Conservation (phyloP, 129 eudicot species). For the Centrapalus pauciflorus region DNA sequence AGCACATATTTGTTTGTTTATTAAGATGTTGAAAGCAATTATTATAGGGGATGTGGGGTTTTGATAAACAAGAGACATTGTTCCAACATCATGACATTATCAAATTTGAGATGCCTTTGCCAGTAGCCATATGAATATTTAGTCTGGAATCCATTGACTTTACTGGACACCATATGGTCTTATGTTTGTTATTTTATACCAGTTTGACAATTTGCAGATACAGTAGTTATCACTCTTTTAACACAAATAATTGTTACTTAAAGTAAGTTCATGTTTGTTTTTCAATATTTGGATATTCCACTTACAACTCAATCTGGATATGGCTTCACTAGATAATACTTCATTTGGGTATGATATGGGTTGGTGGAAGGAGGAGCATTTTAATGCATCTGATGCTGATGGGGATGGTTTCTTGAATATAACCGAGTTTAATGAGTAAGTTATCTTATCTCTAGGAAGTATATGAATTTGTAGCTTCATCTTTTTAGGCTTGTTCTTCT, state of each 20-base stretch:
- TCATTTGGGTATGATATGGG: conserved; percentile 93
- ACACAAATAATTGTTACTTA: background rate
- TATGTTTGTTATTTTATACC: background rate
- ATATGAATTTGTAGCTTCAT: background rate
- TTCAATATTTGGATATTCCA: background rate
- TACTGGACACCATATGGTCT: background rate
- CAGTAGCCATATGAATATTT: background rate
- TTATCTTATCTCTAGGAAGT: conserved; percentile 11
- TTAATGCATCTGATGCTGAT: conserved; percentile 87
- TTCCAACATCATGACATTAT: background rate
- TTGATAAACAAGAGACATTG: background rate
- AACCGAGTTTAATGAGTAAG: conserved; percentile 96
- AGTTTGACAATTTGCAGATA: background rate
- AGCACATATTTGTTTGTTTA: background rate
- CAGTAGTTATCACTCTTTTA: background rate
- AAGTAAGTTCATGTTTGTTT: background rate
- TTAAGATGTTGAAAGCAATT: background rate
- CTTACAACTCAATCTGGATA: conserved; percentile 16
- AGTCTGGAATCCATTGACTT: background rate
- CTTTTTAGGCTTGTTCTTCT: background rate
- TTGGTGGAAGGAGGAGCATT: conserved; percentile 99
- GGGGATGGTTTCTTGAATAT: conserved; percentile 86
- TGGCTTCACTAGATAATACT: conserved; percentile 48
- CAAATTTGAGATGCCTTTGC: background rate
- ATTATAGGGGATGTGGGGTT: no score